Evolutionary conservation across 2,329 filamentous ascomycete species (phyloP).

Genomic region (Fusarium sp.): DNA sequence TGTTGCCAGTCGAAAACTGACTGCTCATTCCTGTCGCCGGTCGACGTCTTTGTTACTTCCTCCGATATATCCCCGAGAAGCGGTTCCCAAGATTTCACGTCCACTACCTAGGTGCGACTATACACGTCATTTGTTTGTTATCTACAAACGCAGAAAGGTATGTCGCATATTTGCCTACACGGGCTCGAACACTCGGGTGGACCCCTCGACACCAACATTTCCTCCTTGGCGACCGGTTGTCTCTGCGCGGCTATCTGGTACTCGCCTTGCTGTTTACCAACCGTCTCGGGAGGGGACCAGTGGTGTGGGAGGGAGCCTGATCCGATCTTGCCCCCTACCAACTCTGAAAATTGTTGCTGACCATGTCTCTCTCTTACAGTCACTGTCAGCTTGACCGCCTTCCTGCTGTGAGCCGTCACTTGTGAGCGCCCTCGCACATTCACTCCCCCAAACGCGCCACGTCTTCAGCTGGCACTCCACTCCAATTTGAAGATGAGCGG

Average conservation of each 20-base stretch:
- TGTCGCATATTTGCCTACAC: conserved; percentile 30
- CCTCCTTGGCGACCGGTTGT: conserved; percentile 12
- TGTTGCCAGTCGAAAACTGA: conserved; percentile 18
- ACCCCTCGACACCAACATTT: conserved; percentile 17
- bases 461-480: conserved; percentile 28
- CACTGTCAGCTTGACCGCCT: conserved; percentile 39
- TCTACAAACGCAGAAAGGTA: conserved; percentile 35
- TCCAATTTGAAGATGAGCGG: conserved; percentile 45
- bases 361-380: conserved; percentile 30
- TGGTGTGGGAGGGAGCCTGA: conserved; percentile 6
- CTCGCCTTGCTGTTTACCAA: conserved; percentile 17
- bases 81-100: conserved; percentile 24
- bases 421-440: conserved; percentile 35
- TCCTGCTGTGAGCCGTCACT: conserved; percentile 38
- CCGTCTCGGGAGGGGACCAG: conserved; percentile 3
- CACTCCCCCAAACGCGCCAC: conserved; percentile 36
- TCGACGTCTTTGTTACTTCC: conserved; percentile 35
- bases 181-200: conserved; percentile 16
- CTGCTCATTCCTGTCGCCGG: conserved; percentile 40
- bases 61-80: conserved; percentile 23
- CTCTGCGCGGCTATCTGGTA: conserved; percentile 13
- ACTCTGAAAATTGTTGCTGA: conserved; percentile 25
- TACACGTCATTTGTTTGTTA: conserved; percentile 39
- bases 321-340: conserved; percentile 4
- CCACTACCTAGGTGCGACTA: conserved; percentile 26